Conservation (phyloP, 495 filamentous ascomycete genomes). For the Opeltia flavorubescens region DNA sequence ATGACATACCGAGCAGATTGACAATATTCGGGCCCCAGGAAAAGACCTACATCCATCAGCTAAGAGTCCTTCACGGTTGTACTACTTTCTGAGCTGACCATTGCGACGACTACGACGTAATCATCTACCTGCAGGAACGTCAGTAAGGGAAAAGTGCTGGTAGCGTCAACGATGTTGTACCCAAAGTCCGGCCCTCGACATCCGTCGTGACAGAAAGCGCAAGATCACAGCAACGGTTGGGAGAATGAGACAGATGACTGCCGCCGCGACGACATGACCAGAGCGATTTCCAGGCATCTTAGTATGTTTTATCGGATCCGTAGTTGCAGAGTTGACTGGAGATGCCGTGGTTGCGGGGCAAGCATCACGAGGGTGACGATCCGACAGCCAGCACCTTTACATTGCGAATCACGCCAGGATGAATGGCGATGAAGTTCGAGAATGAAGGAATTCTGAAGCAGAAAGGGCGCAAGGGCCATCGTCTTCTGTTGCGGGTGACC, state of each 20-base stretch:
- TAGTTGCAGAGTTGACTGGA: neutral
- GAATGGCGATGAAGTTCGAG: neutral
- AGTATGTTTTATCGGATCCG: neutral
- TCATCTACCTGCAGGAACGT: constrained; percentile 8
- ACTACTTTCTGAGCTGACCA: neutral
- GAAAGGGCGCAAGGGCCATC: neutral
- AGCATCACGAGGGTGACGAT: too few relatives aligned
- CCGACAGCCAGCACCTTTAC: too few relatives aligned
- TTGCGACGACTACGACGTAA: constrained; percentile 3
- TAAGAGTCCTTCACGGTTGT: neutral
- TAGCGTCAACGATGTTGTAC: constrained; percentile 2
- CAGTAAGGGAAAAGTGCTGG: neutral
- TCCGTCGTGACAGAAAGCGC: constrained; percentile 8
- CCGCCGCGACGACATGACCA: constrained; percentile 4
- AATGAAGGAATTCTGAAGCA: neutral
- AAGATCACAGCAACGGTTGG: constrained; percentile 8
- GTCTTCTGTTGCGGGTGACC: neutral
- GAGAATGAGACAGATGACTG: constrained; percentile 8
- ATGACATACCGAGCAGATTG: constrained; percentile 3
- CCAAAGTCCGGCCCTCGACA: constrained; percentile 11
- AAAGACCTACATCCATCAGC: constrained; percentile 4
- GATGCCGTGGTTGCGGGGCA: too few relatives aligned
- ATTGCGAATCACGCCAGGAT: too few relatives aligned
- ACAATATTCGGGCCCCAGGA: constrained; percentile 10
- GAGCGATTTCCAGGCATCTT: neutral